Base-by-base conservation (phyloP, 345 rosid genomes). In the Boechera retrofracta region DNA sequence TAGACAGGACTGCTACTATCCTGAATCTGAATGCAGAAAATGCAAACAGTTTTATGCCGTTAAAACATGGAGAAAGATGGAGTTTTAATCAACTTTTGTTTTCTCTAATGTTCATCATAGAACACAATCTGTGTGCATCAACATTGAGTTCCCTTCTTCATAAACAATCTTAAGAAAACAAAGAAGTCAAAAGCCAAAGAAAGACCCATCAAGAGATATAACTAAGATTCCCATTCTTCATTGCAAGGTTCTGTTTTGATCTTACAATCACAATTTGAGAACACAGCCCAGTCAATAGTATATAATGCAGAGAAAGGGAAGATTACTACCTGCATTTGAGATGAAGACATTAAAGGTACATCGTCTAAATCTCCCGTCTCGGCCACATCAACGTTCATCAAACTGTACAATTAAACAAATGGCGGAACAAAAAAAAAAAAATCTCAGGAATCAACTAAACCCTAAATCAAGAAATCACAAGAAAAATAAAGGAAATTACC, bases 11-110 rank as follows among this genome's bases (percentile, higher is more conserved):
- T 10, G 45, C 65, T 36, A 36, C 28, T 5, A 36, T 6, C 65
- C n/a, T 4, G 45, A 60, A 36, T 60, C 47, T 60, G 45, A 18
- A 60, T 35, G 44, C 6, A 59, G 42, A 36, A 59, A 59, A 59
- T 36, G 47, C 47, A 60, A 35, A 2, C 1, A 31, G 13, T 35
- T 33, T 6, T 29, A 32, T 33, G 11, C 21, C 38, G 9, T 0
- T 31, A 55, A 58, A 29, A 55, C 36, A 12, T 29, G 36, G 36
- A 55, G 59, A 55, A 55, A 59, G 64, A 58, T 7, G 5, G 59
- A 55, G 28, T 55, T 4, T 28, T 0, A 55, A 56, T 33, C 38
- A 7, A 56, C 21, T n/a, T n/a, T 47, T 13, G 44, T 39, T 39
- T 18, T 18, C 10, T 51, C 54, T 51, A 51, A 21, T 26, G 57